Base-by-base conservation (phyloP, 768 basidiomycete species). In the Mycena pura region DNA sequence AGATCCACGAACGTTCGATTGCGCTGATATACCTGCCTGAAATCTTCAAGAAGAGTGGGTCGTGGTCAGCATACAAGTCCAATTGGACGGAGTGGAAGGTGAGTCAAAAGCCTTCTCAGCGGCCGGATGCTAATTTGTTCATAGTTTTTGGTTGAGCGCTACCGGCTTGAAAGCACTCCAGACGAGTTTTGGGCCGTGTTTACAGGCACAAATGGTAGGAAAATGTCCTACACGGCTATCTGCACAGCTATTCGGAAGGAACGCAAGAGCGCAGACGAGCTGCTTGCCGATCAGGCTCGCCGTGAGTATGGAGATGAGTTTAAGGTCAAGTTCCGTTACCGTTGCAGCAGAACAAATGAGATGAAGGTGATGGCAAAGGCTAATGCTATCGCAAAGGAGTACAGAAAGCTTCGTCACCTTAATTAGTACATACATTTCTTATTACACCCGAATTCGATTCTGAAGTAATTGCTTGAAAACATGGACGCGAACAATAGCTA, bases 121-220 rank as follows among this genome's bases (percentile, higher is more conserved):
- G 14, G 17, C 13, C 13, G 0, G 17, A 27, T 27, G 22, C 25
- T n/a, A 36, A 19, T 25, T 43, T 28, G 17, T 47, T n/a, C 31
- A 25, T 41, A 68, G 64, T 53, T 63, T 43, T 31, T 69, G 21
- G 47, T 69, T n/a, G 60, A 62, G 25, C 46, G 46, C 31, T 71
- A 52, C 31, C 48, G 60, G 17, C 22, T n/a, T n/a, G n/a, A 38
- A 17, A 43, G 58, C 22, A 63, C 63, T 13, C 56, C 58, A 0
- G 54, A 53, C 3, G 43, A 59, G 19, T 70, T 70, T 47, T 68
- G 69, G 66, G 44, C 45, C 7, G 52, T 46, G 29, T 73, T 69
- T 46, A 28, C 19, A 21, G 15, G 34, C 9, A 28, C 54, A 7
- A 47, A 62, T 27, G 55, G 63, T 3, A 57, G 52, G 10, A 39